phyloP scores from a whole-genome alignment of 1,139 yeast genomes.

The Candida sanyaensis region DNA sequence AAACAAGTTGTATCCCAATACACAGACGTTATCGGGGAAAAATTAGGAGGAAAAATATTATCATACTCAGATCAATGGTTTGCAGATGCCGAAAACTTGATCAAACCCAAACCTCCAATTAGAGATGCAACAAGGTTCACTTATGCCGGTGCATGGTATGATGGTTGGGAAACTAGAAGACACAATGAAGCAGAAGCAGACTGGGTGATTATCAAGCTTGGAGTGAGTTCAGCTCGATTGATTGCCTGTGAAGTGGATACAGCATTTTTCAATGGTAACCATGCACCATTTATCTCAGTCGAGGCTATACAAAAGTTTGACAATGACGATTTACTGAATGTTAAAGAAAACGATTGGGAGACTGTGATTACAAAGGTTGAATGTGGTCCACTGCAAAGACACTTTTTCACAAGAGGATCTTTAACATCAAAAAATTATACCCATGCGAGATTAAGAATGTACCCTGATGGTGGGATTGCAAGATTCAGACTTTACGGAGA shows the following conservation, averaged over 20 bases:
- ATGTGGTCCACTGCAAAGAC: constrained; percentile 88
- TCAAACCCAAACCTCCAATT: constrained; percentile 77
- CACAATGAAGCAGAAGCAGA: constrained; percentile 84
- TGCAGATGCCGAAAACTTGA: constrained; percentile 88
- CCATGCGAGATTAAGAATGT: constrained; percentile 84
- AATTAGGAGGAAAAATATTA: constrained; percentile 75
- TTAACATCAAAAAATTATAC: constrained; percentile 63
- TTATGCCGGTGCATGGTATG: constrained; percentile 94
- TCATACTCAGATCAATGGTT: constrained; percentile 88
- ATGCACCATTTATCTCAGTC: constrained; percentile 86
- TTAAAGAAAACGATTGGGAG: constrained; percentile 54
- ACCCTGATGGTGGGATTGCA: constrained; percentile 97
- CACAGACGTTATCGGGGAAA: constrained; percentile 78
- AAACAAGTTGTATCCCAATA: constrained; percentile 47
- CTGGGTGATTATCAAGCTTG: constrained; percentile 80
- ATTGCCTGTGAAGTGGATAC: constrained; percentile 90
- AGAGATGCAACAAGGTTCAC: constrained; percentile 79
- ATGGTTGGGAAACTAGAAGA: constrained; percentile 97
- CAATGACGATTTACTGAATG: constrained; percentile 18
- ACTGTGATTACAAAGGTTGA: constrained; percentile 65
- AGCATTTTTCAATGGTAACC: constrained; percentile 91
- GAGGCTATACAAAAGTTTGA: constrained; percentile 60
- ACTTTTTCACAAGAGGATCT: constrained; percentile 67
- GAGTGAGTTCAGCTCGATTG: constrained; percentile 78
- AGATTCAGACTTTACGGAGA: constrained; percentile 86